A percentile compares a stretch with the other conserved stretches of the same genome.
phyloP scores from a whole-genome alignment of 1,284 basidiomycete species.

The Austropuccinia psidii region DNA sequence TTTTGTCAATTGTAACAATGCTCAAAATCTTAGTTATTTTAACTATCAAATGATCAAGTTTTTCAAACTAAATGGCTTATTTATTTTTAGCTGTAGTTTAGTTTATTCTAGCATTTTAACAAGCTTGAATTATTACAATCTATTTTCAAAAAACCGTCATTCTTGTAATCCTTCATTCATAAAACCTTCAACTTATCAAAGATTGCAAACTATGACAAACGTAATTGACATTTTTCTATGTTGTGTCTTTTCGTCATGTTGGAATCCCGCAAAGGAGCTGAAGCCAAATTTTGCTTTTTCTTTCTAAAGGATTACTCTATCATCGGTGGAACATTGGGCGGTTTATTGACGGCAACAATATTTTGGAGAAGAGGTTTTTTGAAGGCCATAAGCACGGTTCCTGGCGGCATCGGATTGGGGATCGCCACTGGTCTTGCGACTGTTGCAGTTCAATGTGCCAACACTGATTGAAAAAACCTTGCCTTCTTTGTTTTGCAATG shows the following conservation, averaged over 20 bases:
- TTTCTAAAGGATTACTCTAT: conserved; percentile 22
- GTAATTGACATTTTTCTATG: neutral
- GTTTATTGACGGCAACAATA: neutral
- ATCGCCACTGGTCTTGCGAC: conserved; percentile 4
- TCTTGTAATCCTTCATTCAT: neutral
- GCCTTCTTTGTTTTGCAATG: too few relatives aligned
- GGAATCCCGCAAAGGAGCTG: neutral
- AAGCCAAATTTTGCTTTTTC: neutral
- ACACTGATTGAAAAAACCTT: too few relatives aligned
- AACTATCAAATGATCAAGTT: neutral
- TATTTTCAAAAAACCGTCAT: neutral
- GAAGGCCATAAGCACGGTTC: neutral
- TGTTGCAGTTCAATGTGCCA: too few relatives aligned
- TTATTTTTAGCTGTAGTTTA: neutral
- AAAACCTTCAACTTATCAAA: neutral
- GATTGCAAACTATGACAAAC: neutral
- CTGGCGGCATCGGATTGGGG: conserved; percentile 20
- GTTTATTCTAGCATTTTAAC: neutral
- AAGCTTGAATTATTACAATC: neutral
- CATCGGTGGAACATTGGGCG: conserved; percentile 21
- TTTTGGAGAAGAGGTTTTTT: conserved; percentile 13
- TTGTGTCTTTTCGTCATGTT: neutral
- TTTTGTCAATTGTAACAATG: neutral
- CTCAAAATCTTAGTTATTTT: too few relatives aligned
- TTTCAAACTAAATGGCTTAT: conserved; percentile 10